Conservation (phyloP, 2,329 filamentous ascomycete genomes). For the Cercospora nicotianae region DNA sequence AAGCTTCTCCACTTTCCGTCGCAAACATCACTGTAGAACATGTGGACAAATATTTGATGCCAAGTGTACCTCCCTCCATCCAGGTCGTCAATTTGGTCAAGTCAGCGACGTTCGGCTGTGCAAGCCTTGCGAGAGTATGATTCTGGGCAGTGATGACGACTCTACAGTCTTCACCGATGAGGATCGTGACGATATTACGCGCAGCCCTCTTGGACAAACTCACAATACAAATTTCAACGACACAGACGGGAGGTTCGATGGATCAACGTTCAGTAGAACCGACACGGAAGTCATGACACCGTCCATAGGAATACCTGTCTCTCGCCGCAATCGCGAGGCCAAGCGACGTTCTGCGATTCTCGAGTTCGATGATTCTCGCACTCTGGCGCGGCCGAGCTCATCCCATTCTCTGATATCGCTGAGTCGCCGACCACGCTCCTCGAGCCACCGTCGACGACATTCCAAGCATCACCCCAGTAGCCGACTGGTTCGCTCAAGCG, state of each 20-base stretch:
- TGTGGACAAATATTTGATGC: constrained; percentile 99
- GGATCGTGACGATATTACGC: constrained; percentile 43
- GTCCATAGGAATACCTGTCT: constrained; percentile 66
- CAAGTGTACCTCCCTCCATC: constrained; percentile 90
- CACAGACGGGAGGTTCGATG: constrained; percentile 25
- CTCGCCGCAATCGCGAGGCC: constrained; percentile 66
- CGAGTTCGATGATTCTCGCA: constrained; percentile 80
- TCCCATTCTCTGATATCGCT: constrained; percentile 83
- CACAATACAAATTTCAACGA: constrained; percentile 18
- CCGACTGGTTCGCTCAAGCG: constrained; percentile 63
- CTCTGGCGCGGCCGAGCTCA: constrained; percentile 83
- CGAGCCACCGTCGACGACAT: constrained; percentile 78
- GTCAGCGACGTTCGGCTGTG: constrained; percentile 83
- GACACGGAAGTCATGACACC: constrained; percentile 51
- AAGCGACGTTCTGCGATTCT: constrained; percentile 85
- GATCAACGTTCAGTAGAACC: constrained; percentile 28
- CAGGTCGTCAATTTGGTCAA: constrained; percentile 84
- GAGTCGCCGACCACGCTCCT: constrained; percentile 69
- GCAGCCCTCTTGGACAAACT: constrained; percentile 28
- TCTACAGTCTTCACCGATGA: constrained; percentile 87
- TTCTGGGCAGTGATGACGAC: constrained; percentile 78
- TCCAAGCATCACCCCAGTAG: constrained; percentile 83
- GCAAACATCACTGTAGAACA: constrained; percentile 92
- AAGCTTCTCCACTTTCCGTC: constrained; percentile 86
- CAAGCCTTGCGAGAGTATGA: constrained; percentile 87